Evolutionary conservation across 2,329 filamentous ascomycete genomes (phyloP).

Genomic region (Coniella vitis): DNA sequence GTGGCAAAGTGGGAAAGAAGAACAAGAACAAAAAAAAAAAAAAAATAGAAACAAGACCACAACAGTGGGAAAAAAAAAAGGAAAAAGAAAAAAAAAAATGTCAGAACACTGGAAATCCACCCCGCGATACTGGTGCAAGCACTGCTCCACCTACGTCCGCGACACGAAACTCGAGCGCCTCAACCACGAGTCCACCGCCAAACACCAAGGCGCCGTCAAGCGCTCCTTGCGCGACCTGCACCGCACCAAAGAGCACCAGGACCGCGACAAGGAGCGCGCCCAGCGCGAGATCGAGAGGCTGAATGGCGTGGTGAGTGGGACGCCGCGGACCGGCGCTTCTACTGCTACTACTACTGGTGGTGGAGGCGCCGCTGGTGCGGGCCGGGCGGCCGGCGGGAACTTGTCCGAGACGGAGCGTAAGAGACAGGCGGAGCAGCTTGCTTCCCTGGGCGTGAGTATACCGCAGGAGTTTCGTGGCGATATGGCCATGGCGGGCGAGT

Average conservation of each 20-base stretch:
- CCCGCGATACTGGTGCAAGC: constrained; percentile 97
- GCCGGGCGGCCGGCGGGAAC: not conserved
- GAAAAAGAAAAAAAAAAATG: constrained; percentile 45
- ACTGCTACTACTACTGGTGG: not conserved
- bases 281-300: constrained; percentile 80
- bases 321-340: not conserved
- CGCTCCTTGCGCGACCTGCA: constrained; percentile 86
- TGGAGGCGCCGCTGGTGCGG: not conserved
- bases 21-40: not conserved
- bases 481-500: constrained; percentile 84
- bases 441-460: constrained; percentile 77
- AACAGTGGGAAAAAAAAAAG: not conserved
- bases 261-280: constrained; percentile 74
- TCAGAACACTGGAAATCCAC: constrained; percentile 99
- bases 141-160: constrained; percentile 83
- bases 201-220: constrained; percentile 80
- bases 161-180: constrained; percentile 85
- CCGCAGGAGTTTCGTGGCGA: constrained; percentile 72
- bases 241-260: constrained; percentile 71
- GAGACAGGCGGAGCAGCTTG: constrained; percentile 79
- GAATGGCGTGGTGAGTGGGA: constrained; percentile 58
- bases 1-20: not conserved
- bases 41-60: constrained; percentile 3
- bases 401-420: constrained; percentile 62
- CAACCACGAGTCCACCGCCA: constrained; percentile 82